A percentile compares a stretch with the other conserved stretches of the same genome.
phyloP scores from a whole-genome alignment of 495 filamentous ascomycete species.

The Podospora pseudopauciseta region DNA sequence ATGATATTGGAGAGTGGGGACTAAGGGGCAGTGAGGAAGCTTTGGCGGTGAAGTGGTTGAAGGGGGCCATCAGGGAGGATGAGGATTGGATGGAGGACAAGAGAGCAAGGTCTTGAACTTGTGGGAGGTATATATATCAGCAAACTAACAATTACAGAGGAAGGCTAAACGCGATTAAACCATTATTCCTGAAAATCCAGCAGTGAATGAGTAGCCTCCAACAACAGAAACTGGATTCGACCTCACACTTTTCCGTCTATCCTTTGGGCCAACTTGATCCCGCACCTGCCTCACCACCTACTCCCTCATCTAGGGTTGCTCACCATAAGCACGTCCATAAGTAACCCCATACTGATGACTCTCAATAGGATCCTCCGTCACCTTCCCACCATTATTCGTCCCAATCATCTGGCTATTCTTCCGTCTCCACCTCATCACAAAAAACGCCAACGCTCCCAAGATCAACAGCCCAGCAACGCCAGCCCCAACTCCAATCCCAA shows the following conservation, averaged over 20 bases:
- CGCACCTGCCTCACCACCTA: not conserved
- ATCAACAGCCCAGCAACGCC: not conserved
- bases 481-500: not conserved
- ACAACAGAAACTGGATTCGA: not conserved
- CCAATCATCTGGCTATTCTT: not conserved
- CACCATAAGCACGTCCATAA: not conserved
- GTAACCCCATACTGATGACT: not conserved
- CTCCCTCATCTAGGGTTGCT: not conserved
- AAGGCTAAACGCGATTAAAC: not conserved
- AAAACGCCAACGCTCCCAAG: not conserved
- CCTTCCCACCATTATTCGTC: not conserved
- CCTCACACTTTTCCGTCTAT: no score
- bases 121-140: not conserved
- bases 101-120: not conserved
- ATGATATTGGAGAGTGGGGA: conserved; percentile 1
- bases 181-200: not conserved
- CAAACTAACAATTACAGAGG: not conserved
- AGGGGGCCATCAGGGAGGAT: conserved; percentile 23
- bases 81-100: not conserved
- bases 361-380: not conserved
- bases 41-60: conserved; percentile 28
- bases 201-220: not conserved
- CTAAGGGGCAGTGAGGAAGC: conserved; percentile 19
- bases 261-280: not conserved
- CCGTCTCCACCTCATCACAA: not conserved